A percentile compares a stretch with the other conserved stretches of the same genome.
phyloP scores from a whole-genome alignment of 1,139 yeast species.

The Protomyces inouyei region DNA sequence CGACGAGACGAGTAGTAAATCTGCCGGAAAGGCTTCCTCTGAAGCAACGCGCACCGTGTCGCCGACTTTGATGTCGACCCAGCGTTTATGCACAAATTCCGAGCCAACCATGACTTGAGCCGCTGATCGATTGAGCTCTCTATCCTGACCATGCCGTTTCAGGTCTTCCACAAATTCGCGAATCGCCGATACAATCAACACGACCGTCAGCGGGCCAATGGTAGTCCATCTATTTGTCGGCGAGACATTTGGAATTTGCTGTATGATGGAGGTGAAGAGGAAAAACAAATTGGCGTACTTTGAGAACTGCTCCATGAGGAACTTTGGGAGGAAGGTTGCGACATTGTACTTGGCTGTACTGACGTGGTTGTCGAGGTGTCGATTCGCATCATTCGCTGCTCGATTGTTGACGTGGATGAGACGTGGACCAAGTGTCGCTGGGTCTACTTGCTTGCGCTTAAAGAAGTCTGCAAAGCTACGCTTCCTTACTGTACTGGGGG shows the following conservation, averaged over 20 bases:
- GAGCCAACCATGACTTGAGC: conserved; percentile 70
- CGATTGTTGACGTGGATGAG: conserved; percentile 62
- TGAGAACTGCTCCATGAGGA: conserved; percentile 91
- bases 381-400: conserved; percentile 50
- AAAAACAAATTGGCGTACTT: conserved; percentile 95
- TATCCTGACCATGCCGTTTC: conserved; percentile 83
- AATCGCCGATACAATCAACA: conserved; percentile 80
- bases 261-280: conserved; percentile 84
- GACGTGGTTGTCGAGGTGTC: conserved; percentile 76
- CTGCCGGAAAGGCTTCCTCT: conserved; percentile 95
- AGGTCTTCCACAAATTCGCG: conserved; percentile 89
- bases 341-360: conserved; percentile 95
- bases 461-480: conserved; percentile 1
- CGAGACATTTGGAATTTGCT: conserved; percentile 93
- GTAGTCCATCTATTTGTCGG: conserved; percentile 97
- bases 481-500: neutral
- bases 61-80: conserved; percentile 90
- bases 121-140: conserved; percentile 74
- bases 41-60: conserved; percentile 79
- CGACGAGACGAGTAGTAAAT: conserved; percentile 72
- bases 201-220: conserved; percentile 80
- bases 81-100: conserved; percentile 58
- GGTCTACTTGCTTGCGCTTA: conserved; percentile 40
- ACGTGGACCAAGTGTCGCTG: conserved; percentile 54
- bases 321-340: conserved; percentile 91